Percentiles rank a stretch among this genome's conserved stretches.
These are phyloP conservation scores for Plasmodium yoelii DNA, from an alignment of 169 alveolate genomes.

Conservation along the genomic window DNA sequence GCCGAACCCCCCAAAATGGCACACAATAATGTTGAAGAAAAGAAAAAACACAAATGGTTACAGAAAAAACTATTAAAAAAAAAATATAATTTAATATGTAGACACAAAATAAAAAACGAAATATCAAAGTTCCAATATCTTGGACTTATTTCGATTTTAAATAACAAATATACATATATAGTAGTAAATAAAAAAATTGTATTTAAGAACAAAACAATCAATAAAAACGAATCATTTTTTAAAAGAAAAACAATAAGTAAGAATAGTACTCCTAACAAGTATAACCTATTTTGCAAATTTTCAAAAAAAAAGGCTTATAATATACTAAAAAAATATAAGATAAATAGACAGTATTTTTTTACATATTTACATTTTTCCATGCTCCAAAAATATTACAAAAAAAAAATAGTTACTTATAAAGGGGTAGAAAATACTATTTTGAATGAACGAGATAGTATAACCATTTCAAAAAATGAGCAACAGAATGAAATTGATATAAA, in stretches of 20 bases:
- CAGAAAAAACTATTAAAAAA: neutral
- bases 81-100: neutral
- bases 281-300: constrained; percentile 11
- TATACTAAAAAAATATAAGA: constrained; percentile 1
- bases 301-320: constrained; percentile 2
- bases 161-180: constrained; percentile 25
- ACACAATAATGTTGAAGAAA: neutral
- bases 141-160: constrained; percentile 40
- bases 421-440: neutral
- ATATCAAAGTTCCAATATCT: constrained; percentile 27
- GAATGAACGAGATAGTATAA: neutral
- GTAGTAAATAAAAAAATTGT: constrained; percentile 28
- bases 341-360: constrained; percentile 17
- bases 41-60: no score
- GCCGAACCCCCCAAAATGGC: neutral
- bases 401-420: constrained; percentile 2
- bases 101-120: constrained; percentile 22
- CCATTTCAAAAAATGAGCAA: neutral
- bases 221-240: constrained; percentile 31
- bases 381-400: constrained; percentile 20
- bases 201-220: constrained; percentile 34
- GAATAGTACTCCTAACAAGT: neutral
- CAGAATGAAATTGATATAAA: constrained; percentile 1
- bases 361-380: constrained; percentile 30
- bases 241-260: constrained; percentile 29